These are phyloP conservation scores for Podila minutissima DNA, from an alignment of 192 early-diverging fungal species.

Conservation along the genomic window DNA sequence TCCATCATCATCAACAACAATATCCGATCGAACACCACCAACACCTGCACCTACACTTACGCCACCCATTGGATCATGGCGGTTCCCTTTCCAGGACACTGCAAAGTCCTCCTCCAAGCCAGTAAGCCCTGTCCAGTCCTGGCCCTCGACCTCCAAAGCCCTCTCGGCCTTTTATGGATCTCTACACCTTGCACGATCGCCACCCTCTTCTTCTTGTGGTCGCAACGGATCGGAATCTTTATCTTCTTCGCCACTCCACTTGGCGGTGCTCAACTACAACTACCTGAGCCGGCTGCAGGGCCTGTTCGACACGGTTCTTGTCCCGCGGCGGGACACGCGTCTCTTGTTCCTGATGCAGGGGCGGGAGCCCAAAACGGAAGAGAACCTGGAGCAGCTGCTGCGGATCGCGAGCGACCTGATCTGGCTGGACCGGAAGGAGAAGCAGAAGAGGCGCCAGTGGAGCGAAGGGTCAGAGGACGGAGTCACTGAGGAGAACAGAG, in stretches of 20 bases:
- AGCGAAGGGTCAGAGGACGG: not conserved
- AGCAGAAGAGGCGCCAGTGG: conserved; percentile 1
- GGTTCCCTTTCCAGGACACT: conserved; percentile 1
- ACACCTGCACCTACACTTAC: not conserved
- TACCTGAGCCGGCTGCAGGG: conserved; percentile 21
- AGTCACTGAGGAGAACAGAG: not conserved
- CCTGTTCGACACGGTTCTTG: conserved; percentile 11
- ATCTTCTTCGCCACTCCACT: not conserved
- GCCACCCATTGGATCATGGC: conserved; percentile 4
- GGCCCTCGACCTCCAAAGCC: conserved; percentile 26
- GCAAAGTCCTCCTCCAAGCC: not conserved
- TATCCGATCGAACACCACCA: not conserved
- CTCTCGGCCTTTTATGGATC: conserved; percentile 22
- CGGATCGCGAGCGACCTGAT: conserved; percentile 32
- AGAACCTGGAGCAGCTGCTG: conserved; percentile 28
- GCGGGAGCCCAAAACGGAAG: conserved; percentile 15
- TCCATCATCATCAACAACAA: not conserved
- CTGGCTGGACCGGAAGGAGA: conserved; percentile 41
- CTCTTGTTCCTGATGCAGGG: conserved; percentile 29
- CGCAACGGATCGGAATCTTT: not conserved
- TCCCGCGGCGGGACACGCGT: conserved; percentile 27
- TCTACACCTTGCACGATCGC: not conserved
- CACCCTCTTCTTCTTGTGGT: not conserved
- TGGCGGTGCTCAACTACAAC: conserved; percentile 12
- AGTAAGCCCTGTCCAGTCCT: conserved; percentile 2